phyloP scores from a whole-genome alignment of 2,329 filamentous ascomycete genomes.

The Stylonectria norvegica region DNA sequence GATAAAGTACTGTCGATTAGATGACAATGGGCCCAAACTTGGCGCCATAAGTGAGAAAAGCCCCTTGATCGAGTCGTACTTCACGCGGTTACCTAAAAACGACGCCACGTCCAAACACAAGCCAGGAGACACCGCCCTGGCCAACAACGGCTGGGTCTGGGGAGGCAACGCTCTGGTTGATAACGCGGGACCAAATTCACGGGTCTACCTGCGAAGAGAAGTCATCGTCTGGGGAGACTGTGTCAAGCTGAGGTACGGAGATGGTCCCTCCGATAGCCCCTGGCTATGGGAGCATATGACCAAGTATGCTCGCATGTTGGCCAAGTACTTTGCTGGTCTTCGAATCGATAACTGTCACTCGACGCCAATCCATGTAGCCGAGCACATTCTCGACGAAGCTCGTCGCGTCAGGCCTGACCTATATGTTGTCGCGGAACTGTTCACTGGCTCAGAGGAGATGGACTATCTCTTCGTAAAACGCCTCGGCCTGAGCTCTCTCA shows the following conservation, averaged over 20 bases:
- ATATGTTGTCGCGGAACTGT: constrained; percentile 91
- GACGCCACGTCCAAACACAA: constrained; percentile 73
- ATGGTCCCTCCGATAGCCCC: constrained; percentile 75
- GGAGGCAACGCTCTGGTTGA: constrained; percentile 91
- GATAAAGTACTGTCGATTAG: constrained; percentile 91
- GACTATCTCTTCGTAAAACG: constrained; percentile 95
- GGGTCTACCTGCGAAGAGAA: constrained; percentile 91
- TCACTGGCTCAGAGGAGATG: constrained; percentile 91
- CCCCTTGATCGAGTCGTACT: constrained; percentile 90
- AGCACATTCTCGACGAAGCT: constrained; percentile 93
- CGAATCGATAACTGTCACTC: constrained; percentile 98
- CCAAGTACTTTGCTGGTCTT: constrained; percentile 92
- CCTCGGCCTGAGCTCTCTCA: constrained; percentile 84
- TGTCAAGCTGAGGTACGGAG: constrained; percentile 91
- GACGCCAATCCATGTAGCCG: constrained; percentile 88
- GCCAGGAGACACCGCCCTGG: constrained; percentile 73
- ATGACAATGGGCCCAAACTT: constrained; percentile 82
- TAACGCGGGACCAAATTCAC: constrained; percentile 84
- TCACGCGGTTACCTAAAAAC: constrained; percentile 82
- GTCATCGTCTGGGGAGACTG: constrained; percentile 99
- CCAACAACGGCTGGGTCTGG: constrained; percentile 99
- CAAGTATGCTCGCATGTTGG: constrained; percentile 84
- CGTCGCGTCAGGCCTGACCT: constrained; percentile 81
- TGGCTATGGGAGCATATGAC: constrained; percentile 97
- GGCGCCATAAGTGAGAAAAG: constrained; percentile 73